Evolutionary conservation across 345 rosid species (phyloP).

Genomic region (Eucalyptus victrix): DNA sequence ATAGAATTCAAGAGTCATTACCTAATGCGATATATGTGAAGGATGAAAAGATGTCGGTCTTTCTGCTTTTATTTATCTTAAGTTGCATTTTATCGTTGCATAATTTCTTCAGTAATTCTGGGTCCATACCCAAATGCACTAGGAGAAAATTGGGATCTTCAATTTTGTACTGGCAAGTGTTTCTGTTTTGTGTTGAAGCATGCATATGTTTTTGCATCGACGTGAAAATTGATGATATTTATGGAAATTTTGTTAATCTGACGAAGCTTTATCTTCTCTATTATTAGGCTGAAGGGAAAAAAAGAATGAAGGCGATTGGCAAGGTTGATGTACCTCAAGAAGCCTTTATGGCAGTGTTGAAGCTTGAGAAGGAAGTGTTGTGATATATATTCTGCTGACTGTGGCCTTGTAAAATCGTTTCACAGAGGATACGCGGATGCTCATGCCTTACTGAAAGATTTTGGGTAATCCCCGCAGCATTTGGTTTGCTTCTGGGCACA

Average conservation of each 20-base stretch:
- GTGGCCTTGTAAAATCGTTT: not conserved
- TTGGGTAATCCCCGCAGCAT: not conserved
- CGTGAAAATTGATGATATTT: not conserved
- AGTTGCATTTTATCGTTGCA: not conserved
- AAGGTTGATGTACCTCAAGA: slow-evolving; percentile 98
- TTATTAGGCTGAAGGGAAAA: slow-evolving; percentile 91
- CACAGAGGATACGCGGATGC: not conserved
- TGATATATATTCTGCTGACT: slow-evolving; percentile 1
- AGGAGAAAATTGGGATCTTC: not conserved
- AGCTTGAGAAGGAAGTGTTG: slow-evolving; percentile 89
- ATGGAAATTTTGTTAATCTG: not conserved
- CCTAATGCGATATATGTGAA: not conserved
- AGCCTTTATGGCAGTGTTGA: slow-evolving; percentile 98
- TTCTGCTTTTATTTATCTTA: not conserved
- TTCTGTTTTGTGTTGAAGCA: not conserved
- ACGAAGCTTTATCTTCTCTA: not conserved
- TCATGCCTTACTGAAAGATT: not conserved
- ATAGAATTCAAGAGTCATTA: not conserved
- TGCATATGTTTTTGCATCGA: not conserved
- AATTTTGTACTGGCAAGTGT: not conserved
- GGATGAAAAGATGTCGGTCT: not conserved
- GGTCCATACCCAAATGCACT: not conserved
- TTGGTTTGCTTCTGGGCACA: not conserved
- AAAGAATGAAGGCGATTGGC: slow-evolving; percentile 96
- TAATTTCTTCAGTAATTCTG: not conserved